These are phyloP conservation scores for Cornus kousa DNA, from an alignment of 148 eudicot species.

Conservation along the genomic window DNA sequence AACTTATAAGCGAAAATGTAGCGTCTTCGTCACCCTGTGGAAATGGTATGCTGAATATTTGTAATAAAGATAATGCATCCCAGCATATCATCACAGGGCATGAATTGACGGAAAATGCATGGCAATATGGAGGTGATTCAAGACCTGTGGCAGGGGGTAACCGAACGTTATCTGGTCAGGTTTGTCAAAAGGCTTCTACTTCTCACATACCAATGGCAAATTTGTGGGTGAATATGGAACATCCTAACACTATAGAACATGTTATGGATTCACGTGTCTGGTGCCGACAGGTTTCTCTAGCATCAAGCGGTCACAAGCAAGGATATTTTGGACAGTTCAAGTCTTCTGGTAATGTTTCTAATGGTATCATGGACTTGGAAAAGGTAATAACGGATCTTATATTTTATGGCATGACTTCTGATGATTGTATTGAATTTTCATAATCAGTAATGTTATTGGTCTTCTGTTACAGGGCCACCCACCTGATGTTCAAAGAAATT, in stretches of 20 bases:
- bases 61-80: slow-evolving; percentile 13
- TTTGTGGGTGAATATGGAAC: slow-evolving; percentile 7
- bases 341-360: slow-evolving; percentile 15
- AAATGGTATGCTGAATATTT: background rate
- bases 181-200: slow-evolving; percentile 18
- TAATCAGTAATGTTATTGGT: slow-evolving; percentile 4
- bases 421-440: background rate
- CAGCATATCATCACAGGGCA: slow-evolving; percentile 8
- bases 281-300: slow-evolving; percentile 19
- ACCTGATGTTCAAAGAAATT: slow-evolving; percentile 8
- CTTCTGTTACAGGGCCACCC: slow-evolving; percentile 17
- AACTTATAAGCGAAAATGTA: background rate
- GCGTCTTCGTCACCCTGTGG: background rate
- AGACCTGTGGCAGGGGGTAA: slow-evolving; percentile 5
- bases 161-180: slow-evolving; percentile 29
- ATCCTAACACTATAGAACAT: slow-evolving; percentile 3
- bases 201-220: background rate
- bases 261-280: slow-evolving; percentile 1
- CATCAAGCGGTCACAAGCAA: slow-evolving; percentile 14
- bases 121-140: slow-evolving; percentile 20
- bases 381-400: slow-evolving; percentile 15
- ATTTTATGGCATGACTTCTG: background rate
- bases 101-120: slow-evolving; percentile 20
- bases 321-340: slow-evolving; percentile 20
- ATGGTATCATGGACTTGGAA: slow-evolving; percentile 5